These are phyloP conservation scores for Exophiala calicioides DNA, from an alignment of 2,329 filamentous ascomycete species.

Conservation along the genomic window DNA sequence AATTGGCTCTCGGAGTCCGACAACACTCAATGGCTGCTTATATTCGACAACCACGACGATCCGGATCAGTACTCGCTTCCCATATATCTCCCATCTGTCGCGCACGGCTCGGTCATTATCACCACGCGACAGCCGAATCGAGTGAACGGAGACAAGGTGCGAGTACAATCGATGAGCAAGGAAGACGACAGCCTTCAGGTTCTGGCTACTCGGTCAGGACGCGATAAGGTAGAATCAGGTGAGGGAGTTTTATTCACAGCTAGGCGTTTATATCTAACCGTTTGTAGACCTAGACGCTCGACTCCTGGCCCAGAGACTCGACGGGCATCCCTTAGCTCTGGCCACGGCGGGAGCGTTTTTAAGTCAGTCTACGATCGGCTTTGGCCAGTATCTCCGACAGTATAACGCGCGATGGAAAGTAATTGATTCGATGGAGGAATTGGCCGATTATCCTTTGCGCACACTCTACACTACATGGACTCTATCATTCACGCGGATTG, in stretches of 20 bases:
- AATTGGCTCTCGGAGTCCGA: conserved; percentile 23
- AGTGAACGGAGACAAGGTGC: conserved; percentile 11
- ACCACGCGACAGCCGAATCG: conserved; percentile 25
- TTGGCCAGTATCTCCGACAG: conserved; percentile 42
- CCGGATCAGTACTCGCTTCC: conserved; percentile 18
- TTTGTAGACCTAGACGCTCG: conserved; percentile 17
- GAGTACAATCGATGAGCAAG: conserved; percentile 7
- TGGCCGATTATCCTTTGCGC: conserved; percentile 20
- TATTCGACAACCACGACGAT: conserved; percentile 32
- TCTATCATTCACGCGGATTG: conserved; percentile 14
- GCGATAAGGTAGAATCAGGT: conserved; percentile 17
- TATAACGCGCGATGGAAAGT: conserved; percentile 44
- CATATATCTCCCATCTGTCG: conserved; percentile 20
- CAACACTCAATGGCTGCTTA: conserved; percentile 31
- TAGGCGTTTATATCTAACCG: not conserved
- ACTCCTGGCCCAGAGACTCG: conserved; percentile 40
- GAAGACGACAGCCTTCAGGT: conserved; percentile 19
- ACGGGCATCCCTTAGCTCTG: conserved; percentile 51
- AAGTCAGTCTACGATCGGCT: conserved; percentile 38
- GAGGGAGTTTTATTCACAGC: conserved; percentile 2
- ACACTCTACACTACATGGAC: conserved; percentile 29
- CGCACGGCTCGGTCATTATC: conserved; percentile 28
- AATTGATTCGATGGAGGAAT: not conserved
- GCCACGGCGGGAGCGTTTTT: conserved; percentile 51
- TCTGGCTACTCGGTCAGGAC: conserved; percentile 15